Evolutionary conservation across 176 grass and related monocot genomes (phyloP), one percentile per base, ranked within the genome.

Genomic region (Aegilops longissima): DNA sequence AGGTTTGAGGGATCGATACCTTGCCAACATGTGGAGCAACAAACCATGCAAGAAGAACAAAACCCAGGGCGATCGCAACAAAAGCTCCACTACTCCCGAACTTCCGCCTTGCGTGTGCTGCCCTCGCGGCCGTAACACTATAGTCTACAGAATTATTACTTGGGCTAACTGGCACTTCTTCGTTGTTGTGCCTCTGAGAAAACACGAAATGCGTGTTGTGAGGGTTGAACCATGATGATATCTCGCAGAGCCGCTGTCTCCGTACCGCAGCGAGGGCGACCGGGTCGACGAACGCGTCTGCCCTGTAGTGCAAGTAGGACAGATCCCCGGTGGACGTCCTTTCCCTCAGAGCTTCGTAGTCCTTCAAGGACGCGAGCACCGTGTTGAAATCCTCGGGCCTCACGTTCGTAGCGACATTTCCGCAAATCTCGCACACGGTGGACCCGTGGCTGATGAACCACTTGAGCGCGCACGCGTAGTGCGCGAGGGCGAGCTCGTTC

Each of bases 401-500:
- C 9, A 98, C 82, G 82, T 92, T 98, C n/a, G 76, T 76, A 29
- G 93, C 93, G 33, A 82, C 81, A 72, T 66, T 73, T 66, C 85
- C 93, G 13, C 96, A 98, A 24, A 98, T 98, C 88, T 98, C 96
- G 2, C 96, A 98, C 18, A 86, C 67, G 5, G 93, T 94, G 58
- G 92, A 98, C 21, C 96, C 96, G 78, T 92, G 96, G 82, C 61
- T 96, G 61, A 98, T 70, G 44, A 98, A 98, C 96, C 96, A 98
- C 85, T 98, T 98, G 20, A 98, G 78, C 7, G 93, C 96, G 54
- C 96, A 98, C 35, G 96, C 90, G 61, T 98, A 98, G 39, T 96
- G 96, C 4, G 82, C 90, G 38, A 94, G 90, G 14, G 93, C 87
- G 29, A 98, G 92, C 62, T 98, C 96, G 23, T 96, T 96, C 84